phyloP scores from a whole-genome alignment of 2,329 filamentous ascomycete genomes.

The Diaporthe humulicola region DNA sequence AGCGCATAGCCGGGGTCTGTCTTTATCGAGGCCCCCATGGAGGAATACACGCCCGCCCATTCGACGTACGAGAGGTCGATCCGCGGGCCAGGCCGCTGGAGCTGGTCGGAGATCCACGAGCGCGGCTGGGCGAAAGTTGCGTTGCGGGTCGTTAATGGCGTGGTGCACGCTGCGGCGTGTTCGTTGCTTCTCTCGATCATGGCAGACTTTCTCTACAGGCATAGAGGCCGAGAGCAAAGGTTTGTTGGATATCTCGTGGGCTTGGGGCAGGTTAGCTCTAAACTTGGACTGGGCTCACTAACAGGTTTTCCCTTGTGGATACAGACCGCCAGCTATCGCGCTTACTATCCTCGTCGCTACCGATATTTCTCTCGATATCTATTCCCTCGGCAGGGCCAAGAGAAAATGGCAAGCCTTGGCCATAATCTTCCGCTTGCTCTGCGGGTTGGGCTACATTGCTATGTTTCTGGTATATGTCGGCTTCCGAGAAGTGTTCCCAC shows the following conservation, averaged over 20 bases:
- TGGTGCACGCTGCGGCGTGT: conserved; percentile 40
- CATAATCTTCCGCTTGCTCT: conserved; percentile 48
- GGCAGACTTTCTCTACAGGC: conserved; percentile 31
- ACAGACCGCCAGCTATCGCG: conserved; percentile 48
- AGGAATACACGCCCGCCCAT: conserved; percentile 46
- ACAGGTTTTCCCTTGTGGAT: not conserved
- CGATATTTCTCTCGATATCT: conserved; percentile 53
- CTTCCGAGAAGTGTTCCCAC: conserved; percentile 53
- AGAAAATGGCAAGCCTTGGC: conserved; percentile 49
- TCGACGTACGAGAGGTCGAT: conserved; percentile 43
- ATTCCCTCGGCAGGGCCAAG: conserved; percentile 50
- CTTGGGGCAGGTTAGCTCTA: not conserved
- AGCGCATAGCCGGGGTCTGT: conserved; percentile 42
- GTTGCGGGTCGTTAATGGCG: conserved; percentile 39
- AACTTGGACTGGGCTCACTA: not conserved
- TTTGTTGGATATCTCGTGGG: conserved; percentile 30
- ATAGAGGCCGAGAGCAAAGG: conserved; percentile 24
- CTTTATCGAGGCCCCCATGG: conserved; percentile 47
- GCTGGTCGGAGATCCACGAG: not conserved
- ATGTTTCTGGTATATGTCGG: conserved; percentile 53
- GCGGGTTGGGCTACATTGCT: conserved; percentile 51
- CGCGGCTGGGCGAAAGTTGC: conserved; percentile 1
- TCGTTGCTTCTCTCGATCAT: conserved; percentile 42
- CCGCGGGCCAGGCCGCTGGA: conserved; percentile 30
- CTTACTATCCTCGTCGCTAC: conserved; percentile 49